These are phyloP conservation scores for Amyloporia xantha DNA, from an alignment of 768 basidiomycete species.

Conservation along the genomic window DNA sequence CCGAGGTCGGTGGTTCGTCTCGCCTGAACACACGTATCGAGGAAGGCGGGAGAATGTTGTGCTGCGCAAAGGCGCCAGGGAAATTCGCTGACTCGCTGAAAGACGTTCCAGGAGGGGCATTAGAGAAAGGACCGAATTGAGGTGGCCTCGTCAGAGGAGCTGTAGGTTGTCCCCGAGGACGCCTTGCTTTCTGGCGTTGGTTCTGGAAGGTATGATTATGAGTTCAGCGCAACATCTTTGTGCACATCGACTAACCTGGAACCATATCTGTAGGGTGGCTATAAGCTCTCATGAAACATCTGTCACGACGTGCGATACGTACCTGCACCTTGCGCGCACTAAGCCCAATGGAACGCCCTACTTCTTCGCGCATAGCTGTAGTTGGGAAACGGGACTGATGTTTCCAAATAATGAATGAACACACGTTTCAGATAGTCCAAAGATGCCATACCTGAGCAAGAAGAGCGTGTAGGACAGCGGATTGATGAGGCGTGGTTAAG, in stretches of 20 bases:
- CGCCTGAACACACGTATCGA: neutral
- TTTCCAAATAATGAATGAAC: neutral
- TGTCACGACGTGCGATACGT: constrained; percentile 23
- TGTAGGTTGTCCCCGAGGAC: constrained; percentile 50
- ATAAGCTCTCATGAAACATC: constrained; percentile 8
- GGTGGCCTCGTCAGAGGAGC: constrained; percentile 46
- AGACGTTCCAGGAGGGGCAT: constrained; percentile 25
- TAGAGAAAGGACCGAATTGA: constrained; percentile 59
- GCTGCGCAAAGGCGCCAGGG: neutral
- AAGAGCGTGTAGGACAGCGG: constrained; percentile 79
- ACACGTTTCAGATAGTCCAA: neutral
- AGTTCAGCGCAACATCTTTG: too few species aligned
- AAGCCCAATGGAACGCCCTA: constrained; percentile 80
- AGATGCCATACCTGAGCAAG: constrained; percentile 63
- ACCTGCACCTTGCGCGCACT: constrained; percentile 90
- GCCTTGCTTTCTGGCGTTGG: constrained; percentile 81
- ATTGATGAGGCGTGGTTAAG: constrained; percentile 82
- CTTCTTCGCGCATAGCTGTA: constrained; percentile 81
- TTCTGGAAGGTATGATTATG: constrained; percentile 52
- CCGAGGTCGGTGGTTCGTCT: neutral
- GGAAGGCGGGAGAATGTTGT: too few species aligned
- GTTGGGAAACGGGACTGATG: constrained; percentile 81
- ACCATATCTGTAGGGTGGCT: constrained; percentile 72
- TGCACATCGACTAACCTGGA: constrained; percentile 52
- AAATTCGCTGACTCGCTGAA: neutral